phyloP scores from a whole-genome alignment of 164 flowering plant genomes.

The Umbellularia californica region DNA sequence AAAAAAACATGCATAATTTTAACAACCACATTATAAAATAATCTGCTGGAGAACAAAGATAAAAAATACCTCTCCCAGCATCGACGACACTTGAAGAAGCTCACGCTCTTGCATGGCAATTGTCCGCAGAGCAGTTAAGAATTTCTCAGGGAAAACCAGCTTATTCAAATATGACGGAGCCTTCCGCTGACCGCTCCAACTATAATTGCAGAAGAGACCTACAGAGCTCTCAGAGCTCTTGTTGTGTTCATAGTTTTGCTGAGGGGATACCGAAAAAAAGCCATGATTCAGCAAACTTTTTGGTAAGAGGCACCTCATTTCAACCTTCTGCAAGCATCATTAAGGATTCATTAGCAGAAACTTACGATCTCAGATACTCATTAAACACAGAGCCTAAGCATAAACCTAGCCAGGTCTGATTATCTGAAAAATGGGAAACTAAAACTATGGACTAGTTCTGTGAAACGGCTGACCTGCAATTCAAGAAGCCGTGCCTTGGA shows the following conservation, averaged over 20 bases:
- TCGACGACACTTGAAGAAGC: conserved; percentile 55
- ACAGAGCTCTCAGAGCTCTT: not conserved
- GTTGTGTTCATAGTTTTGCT: conserved; percentile 15
- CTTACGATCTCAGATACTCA: not conserved
- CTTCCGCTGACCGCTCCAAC: conserved; percentile 92
- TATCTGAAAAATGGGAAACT: not conserved
- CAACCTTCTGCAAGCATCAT: conserved; percentile 62
- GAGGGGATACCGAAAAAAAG: conserved; percentile 38
- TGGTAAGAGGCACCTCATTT: conserved; percentile 84
- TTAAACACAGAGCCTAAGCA: not conserved
- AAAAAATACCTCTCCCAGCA: conserved; percentile 76
- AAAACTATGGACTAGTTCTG: not conserved
- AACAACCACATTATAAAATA: not conserved
- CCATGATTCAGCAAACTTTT: conserved; percentile 64
- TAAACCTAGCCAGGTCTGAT: not conserved
- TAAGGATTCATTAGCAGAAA: conserved; percentile 1
- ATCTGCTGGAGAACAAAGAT: not conserved
- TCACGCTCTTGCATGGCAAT: conserved; percentile 82
- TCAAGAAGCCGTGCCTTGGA: conserved; percentile 73
- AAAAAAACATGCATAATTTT: not conserved
- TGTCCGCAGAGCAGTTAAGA: conserved; percentile 81
- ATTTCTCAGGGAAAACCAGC: conserved; percentile 83
- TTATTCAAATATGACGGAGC: conserved; percentile 64
- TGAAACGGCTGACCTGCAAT: conserved; percentile 61
- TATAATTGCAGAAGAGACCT: conserved; percentile 36